These are phyloP conservation scores for Camellia sinensis DNA, from an alignment of 148 eudicot genomes.

Conservation along the genomic window DNA sequence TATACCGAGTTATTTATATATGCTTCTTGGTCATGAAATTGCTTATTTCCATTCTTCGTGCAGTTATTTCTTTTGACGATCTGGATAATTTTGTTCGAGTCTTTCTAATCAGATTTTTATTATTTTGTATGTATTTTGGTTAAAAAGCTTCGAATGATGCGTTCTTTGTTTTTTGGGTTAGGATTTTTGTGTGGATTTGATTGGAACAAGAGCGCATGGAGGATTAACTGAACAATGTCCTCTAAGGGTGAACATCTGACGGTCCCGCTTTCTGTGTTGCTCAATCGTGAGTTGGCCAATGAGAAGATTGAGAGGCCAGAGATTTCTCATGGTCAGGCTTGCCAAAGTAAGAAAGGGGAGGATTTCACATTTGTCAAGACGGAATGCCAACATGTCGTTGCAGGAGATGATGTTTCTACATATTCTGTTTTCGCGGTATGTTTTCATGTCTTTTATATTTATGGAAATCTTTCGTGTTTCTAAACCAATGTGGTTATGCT, in stretches of 20 bases:
- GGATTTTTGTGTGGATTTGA: background rate
- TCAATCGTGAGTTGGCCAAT: constrained; percentile 73
- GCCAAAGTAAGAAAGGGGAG: constrained; percentile 93
- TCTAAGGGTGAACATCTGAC: constrained; percentile 82
- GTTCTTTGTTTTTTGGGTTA: constrained; percentile 1
- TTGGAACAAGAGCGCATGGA: constrained; percentile 8
- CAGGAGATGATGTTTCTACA: constrained; percentile 85
- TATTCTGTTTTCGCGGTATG: constrained; percentile 88
- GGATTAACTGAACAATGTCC: constrained; percentile 46
- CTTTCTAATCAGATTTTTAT: background rate
- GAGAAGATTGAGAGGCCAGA: constrained; percentile 86
- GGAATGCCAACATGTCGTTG: constrained; percentile 77
- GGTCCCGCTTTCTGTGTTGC: constrained; percentile 78
- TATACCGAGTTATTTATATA: background rate
- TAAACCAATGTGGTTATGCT: background rate
- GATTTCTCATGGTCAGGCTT: constrained; percentile 62
- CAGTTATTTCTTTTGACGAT: background rate
- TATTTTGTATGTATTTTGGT: background rate
- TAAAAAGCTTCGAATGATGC: background rate
- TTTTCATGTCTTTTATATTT: background rate
- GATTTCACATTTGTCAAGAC: constrained; percentile 79
- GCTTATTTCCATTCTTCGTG: background rate
- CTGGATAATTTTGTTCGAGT: background rate
- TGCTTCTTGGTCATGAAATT: background rate
- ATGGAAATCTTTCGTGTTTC: background rate